Evolutionary conservation across 768 basidiomycete species (phyloP).

Genomic region (Suillus sp.): DNA sequence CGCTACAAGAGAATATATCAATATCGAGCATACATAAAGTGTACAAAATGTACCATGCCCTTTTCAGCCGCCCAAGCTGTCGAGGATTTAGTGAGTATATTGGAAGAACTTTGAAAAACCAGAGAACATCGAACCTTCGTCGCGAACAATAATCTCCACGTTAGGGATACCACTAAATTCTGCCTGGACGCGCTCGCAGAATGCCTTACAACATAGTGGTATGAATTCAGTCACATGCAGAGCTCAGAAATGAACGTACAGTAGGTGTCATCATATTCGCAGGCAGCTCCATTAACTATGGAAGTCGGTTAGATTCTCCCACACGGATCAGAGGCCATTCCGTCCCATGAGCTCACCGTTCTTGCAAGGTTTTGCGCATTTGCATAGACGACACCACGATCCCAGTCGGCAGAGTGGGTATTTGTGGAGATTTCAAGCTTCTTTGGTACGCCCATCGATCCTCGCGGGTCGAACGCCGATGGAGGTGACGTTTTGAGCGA

Average conservation of each 20-base stretch:
- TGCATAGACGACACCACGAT: conserved; percentile 71
- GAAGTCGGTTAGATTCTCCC: conserved; percentile 3
- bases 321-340: not conserved
- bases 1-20: conserved; percentile 42
- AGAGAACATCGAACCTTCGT: conserved; percentile 28
- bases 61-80: conserved; percentile 81
- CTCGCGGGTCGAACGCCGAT: conserved; percentile 64
- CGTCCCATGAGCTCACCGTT: conserved; percentile 48
- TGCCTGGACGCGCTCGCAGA: conserved; percentile 67
- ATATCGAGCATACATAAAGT: not conserved
- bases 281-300: conserved; percentile 79
- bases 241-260: conserved; percentile 37
- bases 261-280: conserved; percentile 88
- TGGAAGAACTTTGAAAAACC: not conserved
- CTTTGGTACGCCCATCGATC: conserved; percentile 51
- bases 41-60: conserved; percentile 61
- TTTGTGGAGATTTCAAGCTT: conserved; percentile 52
- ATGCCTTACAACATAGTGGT: conserved; percentile 44
- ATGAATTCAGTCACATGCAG: not conserved
- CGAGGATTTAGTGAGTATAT: conserved; percentile 10
- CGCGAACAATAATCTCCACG: conserved; percentile 48
- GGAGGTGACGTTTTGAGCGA: conserved; percentile 74
- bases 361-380: conserved; percentile 80
- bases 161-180: conserved; percentile 69
- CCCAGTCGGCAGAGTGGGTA: conserved; percentile 58